Conservation (phyloP, 179 eudicot species). For the Heliamphora pulchella region DNA sequence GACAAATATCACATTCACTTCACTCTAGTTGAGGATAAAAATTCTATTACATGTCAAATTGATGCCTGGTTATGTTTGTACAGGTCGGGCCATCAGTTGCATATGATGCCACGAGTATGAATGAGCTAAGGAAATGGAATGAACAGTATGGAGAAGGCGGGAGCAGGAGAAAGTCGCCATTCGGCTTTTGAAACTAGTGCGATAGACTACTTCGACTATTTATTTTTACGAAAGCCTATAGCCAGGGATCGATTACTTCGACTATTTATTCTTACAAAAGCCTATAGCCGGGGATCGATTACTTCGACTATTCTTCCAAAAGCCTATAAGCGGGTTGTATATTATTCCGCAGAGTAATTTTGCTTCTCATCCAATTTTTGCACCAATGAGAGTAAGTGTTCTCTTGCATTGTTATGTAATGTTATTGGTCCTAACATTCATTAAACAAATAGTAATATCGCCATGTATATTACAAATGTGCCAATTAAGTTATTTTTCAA, state of each 20-base stretch:
- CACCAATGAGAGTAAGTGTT: background rate
- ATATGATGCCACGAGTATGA: constrained; percentile 91
- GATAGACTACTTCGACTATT: background rate
- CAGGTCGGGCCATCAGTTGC: constrained; percentile 97
- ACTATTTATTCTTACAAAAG: constrained; percentile 1
- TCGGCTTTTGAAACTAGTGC: constrained; percentile 45
- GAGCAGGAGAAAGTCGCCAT: constrained; percentile 80
- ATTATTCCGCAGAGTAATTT: constrained; percentile 2
- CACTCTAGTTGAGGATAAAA: background rate
- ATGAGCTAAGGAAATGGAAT: constrained; percentile 94
- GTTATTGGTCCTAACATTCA: background rate
- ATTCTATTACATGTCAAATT: background rate
- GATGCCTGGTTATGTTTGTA: constrained; percentile 11
- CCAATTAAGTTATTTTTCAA: background rate
- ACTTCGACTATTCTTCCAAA: background rate
- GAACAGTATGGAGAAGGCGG: constrained; percentile 99
- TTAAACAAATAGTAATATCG: background rate
- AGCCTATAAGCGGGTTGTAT: background rate
- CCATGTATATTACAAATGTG: background rate
- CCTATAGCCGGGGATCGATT: background rate
- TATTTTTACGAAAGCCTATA: constrained; percentile 1
- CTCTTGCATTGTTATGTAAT: background rate
- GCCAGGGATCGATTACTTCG: background rate
- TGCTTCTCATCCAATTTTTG: constrained; percentile 1
- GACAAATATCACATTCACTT: too few relatives aligned